phyloP scores from a whole-genome alignment of 208 protist species.

The Acanthamoeba culbertsoni region DNA sequence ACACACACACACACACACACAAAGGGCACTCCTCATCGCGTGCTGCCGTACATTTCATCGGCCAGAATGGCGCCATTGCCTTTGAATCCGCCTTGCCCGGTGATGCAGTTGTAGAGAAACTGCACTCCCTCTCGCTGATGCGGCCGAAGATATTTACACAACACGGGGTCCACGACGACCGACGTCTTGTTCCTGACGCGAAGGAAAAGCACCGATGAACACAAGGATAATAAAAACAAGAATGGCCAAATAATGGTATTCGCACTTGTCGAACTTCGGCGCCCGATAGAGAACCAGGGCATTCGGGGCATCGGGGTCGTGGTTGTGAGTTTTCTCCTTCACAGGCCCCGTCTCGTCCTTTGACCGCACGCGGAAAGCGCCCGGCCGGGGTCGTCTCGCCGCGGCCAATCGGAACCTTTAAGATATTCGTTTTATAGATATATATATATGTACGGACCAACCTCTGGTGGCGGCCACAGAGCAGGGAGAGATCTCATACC shows the following conservation, averaged over 20 bases:
- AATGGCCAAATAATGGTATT: no score
- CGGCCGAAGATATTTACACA: slow-evolving; percentile 54
- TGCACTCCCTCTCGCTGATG: slow-evolving; percentile 63
- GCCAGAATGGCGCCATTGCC: slow-evolving; percentile 43
- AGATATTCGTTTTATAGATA: no score
- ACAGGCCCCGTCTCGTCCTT: background rate
- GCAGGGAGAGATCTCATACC: background rate
- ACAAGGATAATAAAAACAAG: no score
- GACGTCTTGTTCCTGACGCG: background rate
- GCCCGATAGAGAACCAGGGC: background rate
- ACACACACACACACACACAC: no score
- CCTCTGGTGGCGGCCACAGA: background rate
- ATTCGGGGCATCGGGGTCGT: slow-evolving; percentile 48
- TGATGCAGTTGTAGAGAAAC: slow-evolving; percentile 62
- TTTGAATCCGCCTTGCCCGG: slow-evolving; percentile 45
- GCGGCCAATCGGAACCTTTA: slow-evolving; percentile 4
- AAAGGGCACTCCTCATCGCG: background rate
- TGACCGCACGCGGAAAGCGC: background rate
- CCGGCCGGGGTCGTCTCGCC: background rate
- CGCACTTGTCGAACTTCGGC: slow-evolving; percentile 19
- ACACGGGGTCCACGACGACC: slow-evolving; percentile 9
- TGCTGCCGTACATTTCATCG: slow-evolving; percentile 49
- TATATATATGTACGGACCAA: background rate
- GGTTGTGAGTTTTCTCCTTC: background rate
- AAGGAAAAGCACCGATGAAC: no score